Evolutionary conservation across 2,329 filamentous ascomycete species (phyloP).

Genomic region (Cadophora sp.): DNA sequence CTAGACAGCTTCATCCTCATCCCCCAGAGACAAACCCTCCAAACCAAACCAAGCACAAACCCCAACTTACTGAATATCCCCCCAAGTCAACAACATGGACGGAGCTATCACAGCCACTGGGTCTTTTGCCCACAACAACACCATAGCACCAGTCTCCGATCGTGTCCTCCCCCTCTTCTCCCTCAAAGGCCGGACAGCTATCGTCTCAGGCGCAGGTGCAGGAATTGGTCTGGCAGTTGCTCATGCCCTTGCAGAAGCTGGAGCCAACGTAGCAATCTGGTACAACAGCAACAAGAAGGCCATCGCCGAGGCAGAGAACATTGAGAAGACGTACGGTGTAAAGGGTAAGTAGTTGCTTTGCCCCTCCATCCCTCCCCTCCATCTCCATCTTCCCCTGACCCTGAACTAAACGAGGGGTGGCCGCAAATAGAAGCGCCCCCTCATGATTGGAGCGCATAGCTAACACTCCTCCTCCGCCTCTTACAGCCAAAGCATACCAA

Average conservation of each 20-base stretch:
- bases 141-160: slow-evolving; percentile 51
- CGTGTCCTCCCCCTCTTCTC: slow-evolving; percentile 68
- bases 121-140: slow-evolving; percentile 64
- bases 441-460: slow-evolving; percentile 24
- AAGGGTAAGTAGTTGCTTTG: slow-evolving; percentile 58
- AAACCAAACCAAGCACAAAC: neutral
- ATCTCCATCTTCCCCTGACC: no score
- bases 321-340: slow-evolving; percentile 70
- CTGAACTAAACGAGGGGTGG: neutral
- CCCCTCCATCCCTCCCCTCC: no score
- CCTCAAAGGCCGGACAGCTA: slow-evolving; percentile 61
- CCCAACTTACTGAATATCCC: neutral
- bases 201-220: slow-evolving; percentile 54
- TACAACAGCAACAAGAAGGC: slow-evolving; percentile 72
- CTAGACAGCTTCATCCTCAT: neutral
- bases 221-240: slow-evolving; percentile 56
- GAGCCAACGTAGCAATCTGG: slow-evolving; percentile 56
- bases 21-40: neutral
- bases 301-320: slow-evolving; percentile 64
- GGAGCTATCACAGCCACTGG: slow-evolving; percentile 45
- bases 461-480: slow-evolving; percentile 15
- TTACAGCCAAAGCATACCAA: slow-evolving; percentile 64
- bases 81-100: slow-evolving; percentile 29
- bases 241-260: slow-evolving; percentile 52
- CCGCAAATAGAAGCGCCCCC: slow-evolving; percentile 7